These are phyloP conservation scores for Hirsutella minnesotensis DNA, from an alignment of 2,329 filamentous ascomycete species.

Conservation along the genomic window DNA sequence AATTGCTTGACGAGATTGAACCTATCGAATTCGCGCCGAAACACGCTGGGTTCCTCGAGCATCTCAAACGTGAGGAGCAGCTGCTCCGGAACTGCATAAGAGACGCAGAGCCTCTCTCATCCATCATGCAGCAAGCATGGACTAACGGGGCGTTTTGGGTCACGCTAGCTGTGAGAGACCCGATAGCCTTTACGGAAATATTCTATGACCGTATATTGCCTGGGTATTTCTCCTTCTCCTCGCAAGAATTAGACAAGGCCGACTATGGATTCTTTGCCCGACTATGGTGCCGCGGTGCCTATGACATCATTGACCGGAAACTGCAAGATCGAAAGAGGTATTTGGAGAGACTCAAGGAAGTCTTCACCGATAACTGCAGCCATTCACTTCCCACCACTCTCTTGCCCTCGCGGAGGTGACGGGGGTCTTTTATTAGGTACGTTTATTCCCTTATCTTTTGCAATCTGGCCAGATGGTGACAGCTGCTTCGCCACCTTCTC, in stretches of 20 bases:
- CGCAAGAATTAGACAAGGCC: constrained; percentile 5
- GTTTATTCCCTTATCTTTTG: neutral
- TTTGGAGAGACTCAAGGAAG: constrained; percentile 3
- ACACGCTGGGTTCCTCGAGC: constrained; percentile 4
- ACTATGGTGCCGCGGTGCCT: constrained; percentile 3
- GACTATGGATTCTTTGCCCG: constrained; percentile 6
- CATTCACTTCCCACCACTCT: neutral
- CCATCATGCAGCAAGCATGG: constrained; percentile 7
- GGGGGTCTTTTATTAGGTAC: neutral
- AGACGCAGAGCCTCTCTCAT: constrained; percentile 4
- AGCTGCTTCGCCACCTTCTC: neutral
- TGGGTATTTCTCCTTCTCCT: constrained; percentile 3
- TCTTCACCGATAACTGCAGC: neutral
- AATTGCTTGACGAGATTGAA: constrained; percentile 2
- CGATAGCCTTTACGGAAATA: constrained; percentile 6
- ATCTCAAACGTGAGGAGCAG: constrained; percentile 3
- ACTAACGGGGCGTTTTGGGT: constrained; percentile 6
- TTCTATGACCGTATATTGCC: constrained; percentile 7
- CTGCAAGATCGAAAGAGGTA: constrained; percentile 4
- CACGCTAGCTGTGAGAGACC: constrained; percentile 5
- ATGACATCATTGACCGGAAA: constrained; percentile 6
- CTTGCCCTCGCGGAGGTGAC: neutral
- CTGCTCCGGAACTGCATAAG: neutral
- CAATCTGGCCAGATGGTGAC: neutral
- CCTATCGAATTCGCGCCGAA: neutral